Base-by-base conservation (phyloP, 139 green algal genomes). In the Chlorella sp. region DNA sequence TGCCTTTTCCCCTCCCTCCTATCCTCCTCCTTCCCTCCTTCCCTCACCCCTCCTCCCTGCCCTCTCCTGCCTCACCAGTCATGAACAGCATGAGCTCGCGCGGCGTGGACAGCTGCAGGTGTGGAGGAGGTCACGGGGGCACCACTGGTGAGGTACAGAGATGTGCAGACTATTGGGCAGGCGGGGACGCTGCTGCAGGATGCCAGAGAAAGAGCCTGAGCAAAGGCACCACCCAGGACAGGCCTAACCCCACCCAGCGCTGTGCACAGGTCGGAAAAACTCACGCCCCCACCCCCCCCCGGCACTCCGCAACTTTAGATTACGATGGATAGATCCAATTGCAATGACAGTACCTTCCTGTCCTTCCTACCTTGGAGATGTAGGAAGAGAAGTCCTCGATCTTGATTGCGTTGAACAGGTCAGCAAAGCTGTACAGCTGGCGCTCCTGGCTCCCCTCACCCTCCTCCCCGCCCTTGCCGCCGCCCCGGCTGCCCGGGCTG, bases 11-110 rank as follows among this genome's bases (percentile, higher is more conserved):
- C 48, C 48, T 57, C 48, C 48, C 48, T 57, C 48, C 48, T 9
- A 57, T 5, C 48, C 48, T 57, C 48, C 48, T 57, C 48, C 48
- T 57, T 9, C 48, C 48, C 48, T 57, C 48, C 48, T 16, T 9
- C 48, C 48, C 48, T 57, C 48, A n/a, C 48, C 48, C 5, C 7
- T 57, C 48, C 48, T 57, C 48, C 48, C 30, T 7, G 3, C 71
- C 40, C 71, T 34, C 71, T 37, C 71, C 71, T 39, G 19, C 21
- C 57, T 75, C n/a, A 75, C 81, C 68, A 34, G 88, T 90, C 97
- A 99, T 90, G 96, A 99, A 97, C 85, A 99, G 98, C 89, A 99
- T 96, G 53, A 98, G 94, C 95, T 99, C 96, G 0, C 97, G 95
- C 0, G 97, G 97, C 14, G 97, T 98, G 24, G 91, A 94, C 69